Conservation (phyloP, 2,329 filamentous ascomycete species). For the Stachybotrys echinatus region DNA sequence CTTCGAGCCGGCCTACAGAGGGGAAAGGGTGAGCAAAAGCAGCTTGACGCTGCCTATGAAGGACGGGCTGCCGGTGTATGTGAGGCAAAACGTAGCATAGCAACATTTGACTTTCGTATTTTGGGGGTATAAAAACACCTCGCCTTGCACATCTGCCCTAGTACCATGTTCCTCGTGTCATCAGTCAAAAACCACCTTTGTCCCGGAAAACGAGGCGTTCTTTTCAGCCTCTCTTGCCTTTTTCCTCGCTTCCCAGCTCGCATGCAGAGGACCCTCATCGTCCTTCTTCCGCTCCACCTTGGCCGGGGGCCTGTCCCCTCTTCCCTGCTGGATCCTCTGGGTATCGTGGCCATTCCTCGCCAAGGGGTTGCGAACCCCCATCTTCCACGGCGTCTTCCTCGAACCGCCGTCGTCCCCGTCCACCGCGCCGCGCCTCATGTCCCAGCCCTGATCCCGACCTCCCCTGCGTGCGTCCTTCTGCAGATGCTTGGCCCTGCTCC, state of each 20-base stretch:
- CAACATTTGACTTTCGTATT: background rate
- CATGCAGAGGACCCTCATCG: conserved; percentile 53
- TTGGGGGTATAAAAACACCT: background rate
- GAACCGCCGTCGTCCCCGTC: conserved; percentile 30
- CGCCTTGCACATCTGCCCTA: background rate
- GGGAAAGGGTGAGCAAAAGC: conserved; percentile 50
- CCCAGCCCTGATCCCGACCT: conserved; percentile 50
- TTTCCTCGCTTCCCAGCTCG: conserved; percentile 60
- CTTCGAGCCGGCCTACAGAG: conserved; percentile 37
- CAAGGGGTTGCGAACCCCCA: conserved; percentile 36
- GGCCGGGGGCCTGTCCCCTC: conserved; percentile 3
- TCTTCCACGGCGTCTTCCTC: conserved; percentile 46
- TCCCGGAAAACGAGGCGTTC: conserved; percentile 47
- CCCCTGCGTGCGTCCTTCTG: conserved; percentile 29
- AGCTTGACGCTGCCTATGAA: conserved; percentile 62
- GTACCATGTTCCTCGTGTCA: background rate
- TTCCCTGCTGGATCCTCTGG: background rate
- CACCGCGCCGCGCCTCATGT: conserved; percentile 50
- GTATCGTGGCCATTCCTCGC: conserved; percentile 9
- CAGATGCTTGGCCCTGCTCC: conserved; percentile 63
- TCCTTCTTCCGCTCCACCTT: conserved; percentile 29
- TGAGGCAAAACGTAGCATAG: conserved; percentile 4
- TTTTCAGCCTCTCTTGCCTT: conserved; percentile 53
- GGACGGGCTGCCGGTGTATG: conserved; percentile 44
- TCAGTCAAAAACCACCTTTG: conserved; percentile 55